Conservation (phyloP, 495 filamentous ascomycete genomes). For the Diplogelasinospora grovesii region DNA sequence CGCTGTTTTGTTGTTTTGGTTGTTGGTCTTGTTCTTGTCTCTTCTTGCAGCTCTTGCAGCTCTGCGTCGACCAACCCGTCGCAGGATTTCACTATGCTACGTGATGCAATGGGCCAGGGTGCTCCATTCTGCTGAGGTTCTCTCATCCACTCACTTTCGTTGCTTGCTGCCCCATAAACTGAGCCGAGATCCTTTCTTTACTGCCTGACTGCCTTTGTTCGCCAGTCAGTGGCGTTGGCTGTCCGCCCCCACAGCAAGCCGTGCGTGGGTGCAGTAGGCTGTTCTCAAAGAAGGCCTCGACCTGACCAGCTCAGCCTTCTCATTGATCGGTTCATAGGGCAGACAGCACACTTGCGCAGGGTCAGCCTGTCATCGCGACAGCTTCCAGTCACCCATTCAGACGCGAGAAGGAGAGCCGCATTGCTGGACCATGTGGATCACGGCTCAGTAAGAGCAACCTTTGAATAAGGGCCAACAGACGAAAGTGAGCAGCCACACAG, state of each 20-base stretch:
- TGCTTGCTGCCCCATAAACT: constrained; percentile 12
- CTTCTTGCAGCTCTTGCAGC: constrained; percentile 15
- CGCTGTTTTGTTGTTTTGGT: constrained; percentile 16
- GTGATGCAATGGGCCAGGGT: constrained; percentile 19
- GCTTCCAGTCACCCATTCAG: neutral
- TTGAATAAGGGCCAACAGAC: constrained; percentile 12
- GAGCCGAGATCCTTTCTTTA: constrained; percentile 14
- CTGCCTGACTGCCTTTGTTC: constrained; percentile 7
- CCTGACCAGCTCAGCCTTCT: constrained; percentile 4
- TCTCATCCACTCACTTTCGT: constrained; percentile 11
- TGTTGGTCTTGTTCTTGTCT: constrained; percentile 10
- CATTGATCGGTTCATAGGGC: constrained; percentile 8
- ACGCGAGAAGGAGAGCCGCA: constrained; percentile 14
- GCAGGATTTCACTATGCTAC: constrained; percentile 19
- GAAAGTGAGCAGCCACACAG: constrained; percentile 10
- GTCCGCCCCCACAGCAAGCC: constrained; percentile 9
- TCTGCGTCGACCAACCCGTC: constrained; percentile 17
- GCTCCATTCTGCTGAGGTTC: constrained; percentile 17
- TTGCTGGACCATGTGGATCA: constrained; percentile 32
- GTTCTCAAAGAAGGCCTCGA: constrained; percentile 3
- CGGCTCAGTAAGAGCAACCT: constrained; percentile 15
- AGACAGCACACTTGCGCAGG: neutral
- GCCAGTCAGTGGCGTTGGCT: no score
- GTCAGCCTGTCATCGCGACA: neutral
- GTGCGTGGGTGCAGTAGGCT: constrained; percentile 4